phyloP scores from a whole-genome alignment of 345 rosid species.

The Acer campestre region DNA sequence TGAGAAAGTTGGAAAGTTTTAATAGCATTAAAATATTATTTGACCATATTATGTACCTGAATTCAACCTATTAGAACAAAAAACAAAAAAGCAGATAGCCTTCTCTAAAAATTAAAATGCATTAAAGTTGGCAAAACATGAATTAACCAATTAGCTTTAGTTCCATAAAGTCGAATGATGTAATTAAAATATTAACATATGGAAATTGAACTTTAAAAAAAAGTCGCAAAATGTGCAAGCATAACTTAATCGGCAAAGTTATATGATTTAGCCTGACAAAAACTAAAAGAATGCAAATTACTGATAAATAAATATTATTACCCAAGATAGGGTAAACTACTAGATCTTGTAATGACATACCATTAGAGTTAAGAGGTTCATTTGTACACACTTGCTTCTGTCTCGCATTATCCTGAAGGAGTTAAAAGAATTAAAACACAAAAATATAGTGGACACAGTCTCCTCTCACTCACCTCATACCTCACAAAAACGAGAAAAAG shows the following conservation, averaged over 20 bases:
- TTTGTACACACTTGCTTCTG: constrained; percentile 46
- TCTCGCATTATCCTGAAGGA: constrained; percentile 60
- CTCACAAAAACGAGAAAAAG: constrained; percentile 3
- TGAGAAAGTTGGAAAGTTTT: not conserved
- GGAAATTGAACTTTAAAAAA: not conserved
- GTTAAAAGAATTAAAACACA: constrained; percentile 20
- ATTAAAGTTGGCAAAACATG: not conserved
- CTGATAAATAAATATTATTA: constrained; percentile 7
- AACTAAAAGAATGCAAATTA: constrained; percentile 9
- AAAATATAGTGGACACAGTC: constrained; percentile 1
- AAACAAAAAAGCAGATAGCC: not conserved
- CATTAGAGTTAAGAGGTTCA: constrained; percentile 39
- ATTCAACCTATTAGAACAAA: not conserved
- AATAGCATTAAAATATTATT: not conserved
- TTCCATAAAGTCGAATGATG: not conserved
- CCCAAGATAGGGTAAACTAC: not conserved
- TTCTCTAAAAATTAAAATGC: not conserved
- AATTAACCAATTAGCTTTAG: not conserved
- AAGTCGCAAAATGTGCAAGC: not conserved
- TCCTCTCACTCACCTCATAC: not conserved
- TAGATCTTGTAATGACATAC: constrained; percentile 24
- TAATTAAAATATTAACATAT: not conserved
- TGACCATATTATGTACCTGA: not conserved
- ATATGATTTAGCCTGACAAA: not conserved
- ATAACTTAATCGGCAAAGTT: not conserved